Conservation (phyloP, 164 flowering plant species). For the Piper longum region DNA sequence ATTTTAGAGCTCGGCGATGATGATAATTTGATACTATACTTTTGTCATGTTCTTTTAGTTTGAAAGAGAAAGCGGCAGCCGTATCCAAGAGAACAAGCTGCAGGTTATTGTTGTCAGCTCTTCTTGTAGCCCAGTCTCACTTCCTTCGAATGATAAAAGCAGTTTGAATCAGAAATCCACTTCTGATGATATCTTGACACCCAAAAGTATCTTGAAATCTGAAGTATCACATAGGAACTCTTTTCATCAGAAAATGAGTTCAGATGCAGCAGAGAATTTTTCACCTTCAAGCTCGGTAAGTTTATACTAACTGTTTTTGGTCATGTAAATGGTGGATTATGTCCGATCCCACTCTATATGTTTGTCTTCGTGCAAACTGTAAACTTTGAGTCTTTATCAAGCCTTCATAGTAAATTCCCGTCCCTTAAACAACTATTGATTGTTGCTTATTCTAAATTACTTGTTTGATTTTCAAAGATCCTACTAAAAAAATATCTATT, state of each 20-base stretch:
- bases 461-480: too few species aligned
- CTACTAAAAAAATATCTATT: too few species aligned
- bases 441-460: too few species aligned
- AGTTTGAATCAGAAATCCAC: not conserved
- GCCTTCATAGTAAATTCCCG: too few species aligned
- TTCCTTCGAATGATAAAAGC: constrained; percentile 39
- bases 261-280: not conserved
- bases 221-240: not conserved
- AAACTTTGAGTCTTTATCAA: too few species aligned
- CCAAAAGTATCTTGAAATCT: not conserved
- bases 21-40: not conserved
- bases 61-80: constrained; percentile 39
- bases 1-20: not conserved
- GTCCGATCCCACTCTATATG: too few species aligned
- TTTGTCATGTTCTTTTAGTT: constrained; percentile 39
- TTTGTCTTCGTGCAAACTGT: too few species aligned
- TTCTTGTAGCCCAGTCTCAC: constrained; percentile 37
- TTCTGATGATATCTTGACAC: too few species aligned
- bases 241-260: not conserved
- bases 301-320: too few species aligned
- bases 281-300: not conserved
- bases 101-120: constrained; percentile 48
- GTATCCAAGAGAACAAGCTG: constrained; percentile 66
- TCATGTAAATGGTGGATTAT: too few species aligned
- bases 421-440: too few species aligned